phyloP scores from a whole-genome alignment of 768 basidiomycete species.

The Kwoniella newhampshirensis region DNA sequence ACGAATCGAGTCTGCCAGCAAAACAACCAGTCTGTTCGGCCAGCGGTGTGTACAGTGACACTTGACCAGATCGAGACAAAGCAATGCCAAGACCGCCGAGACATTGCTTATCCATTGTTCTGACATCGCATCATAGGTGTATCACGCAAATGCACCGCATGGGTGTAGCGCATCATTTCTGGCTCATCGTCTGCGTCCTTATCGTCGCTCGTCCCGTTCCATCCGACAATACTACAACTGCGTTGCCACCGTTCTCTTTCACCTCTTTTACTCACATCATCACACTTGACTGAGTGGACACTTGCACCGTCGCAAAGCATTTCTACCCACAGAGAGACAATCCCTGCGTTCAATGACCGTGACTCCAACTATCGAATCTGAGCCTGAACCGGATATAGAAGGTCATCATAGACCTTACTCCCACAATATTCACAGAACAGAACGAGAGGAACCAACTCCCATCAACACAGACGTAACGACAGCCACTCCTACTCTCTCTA shows the following conservation, averaged over 20 bases:
- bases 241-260: no score
- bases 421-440: conserved; percentile 4
- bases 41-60: no score
- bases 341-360: conserved; percentile 25
- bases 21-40: no score
- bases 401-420: conserved; percentile 19
- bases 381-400: conserved; percentile 40
- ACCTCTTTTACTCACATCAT: no score
- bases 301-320: no score
- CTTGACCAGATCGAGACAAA: no score
- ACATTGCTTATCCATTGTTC: not conserved
- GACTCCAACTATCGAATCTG: conserved; percentile 24
- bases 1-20: no score
- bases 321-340: conserved; percentile 1
- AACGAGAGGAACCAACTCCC: conserved; percentile 3
- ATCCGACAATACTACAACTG: no score
- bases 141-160: not conserved
- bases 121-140: not conserved
- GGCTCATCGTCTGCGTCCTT: no score
- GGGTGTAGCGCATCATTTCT: not conserved
- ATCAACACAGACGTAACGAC: not conserved
- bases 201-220: no score
- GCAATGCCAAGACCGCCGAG: conserved; percentile 1
- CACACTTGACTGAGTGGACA: no score
- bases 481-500: not conserved